A percentile compares a stretch with the other conserved stretches of the same genome.
These are phyloP conservation scores for Fusarium sp. DNA, from an alignment of 2,329 filamentous ascomycete genomes.

Conservation along the genomic window DNA sequence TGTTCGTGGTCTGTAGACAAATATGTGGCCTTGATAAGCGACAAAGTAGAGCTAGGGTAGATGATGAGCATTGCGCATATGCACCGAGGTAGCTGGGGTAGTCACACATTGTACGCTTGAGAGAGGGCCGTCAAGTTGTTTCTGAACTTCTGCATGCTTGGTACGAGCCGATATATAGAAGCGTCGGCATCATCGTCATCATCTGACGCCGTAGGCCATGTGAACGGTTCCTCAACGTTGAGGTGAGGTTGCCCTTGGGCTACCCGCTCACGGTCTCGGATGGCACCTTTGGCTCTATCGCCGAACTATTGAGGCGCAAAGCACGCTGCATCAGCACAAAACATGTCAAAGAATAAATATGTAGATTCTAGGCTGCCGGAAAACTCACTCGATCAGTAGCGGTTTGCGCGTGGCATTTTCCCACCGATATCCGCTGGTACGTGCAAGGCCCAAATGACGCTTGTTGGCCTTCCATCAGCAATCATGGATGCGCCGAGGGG, in stretches of 20 bases:
- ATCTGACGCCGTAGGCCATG: conserved; percentile 51
- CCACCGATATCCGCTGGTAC: conserved; percentile 52
- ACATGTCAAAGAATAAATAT: neutral
- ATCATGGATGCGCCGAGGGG: conserved; percentile 37
- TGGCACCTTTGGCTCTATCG: conserved; percentile 50
- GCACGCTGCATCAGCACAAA: conserved; percentile 18
- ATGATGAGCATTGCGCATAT: conserved; percentile 25
- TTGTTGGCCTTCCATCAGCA: conserved; percentile 48
- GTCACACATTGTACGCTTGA: conserved; percentile 67
- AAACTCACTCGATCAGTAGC: conserved; percentile 55
- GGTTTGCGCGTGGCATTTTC: conserved; percentile 57
- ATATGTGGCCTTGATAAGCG: conserved; percentile 70
- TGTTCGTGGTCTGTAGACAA: conserved; percentile 68
- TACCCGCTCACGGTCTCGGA: conserved; percentile 56
- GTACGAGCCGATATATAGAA: conserved; percentile 52
- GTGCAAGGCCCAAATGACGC: conserved; percentile 31
- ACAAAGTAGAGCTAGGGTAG: conserved; percentile 70
- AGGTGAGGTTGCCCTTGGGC: conserved; percentile 39
- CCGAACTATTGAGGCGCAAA: conserved; percentile 54
- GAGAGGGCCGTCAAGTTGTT: conserved; percentile 73
- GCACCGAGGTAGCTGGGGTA: conserved; percentile 1
- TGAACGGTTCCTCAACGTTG: conserved; percentile 47
- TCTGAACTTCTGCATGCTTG: conserved; percentile 59
- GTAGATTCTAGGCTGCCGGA: neutral
- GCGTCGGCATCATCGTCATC: conserved; percentile 34